Percentiles rank a stretch among this genome's conserved stretches.
These are phyloP conservation scores for Wallacemonas sp. DNA, from an alignment of 208 protist species.

Conservation along the genomic window DNA sequence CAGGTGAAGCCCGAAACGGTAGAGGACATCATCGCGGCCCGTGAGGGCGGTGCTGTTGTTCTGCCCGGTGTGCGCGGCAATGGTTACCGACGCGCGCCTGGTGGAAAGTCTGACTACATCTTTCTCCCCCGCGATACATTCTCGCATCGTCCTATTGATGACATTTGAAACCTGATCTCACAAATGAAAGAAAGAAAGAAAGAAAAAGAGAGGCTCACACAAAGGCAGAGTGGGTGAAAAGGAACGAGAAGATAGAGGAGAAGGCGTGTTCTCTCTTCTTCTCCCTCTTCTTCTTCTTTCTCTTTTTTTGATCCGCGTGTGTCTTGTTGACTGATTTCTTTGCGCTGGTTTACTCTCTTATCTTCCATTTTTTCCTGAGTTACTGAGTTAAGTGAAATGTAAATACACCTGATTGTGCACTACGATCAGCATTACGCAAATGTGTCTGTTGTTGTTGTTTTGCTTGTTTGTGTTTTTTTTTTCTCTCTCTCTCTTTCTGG, in stretches of 20 bases:
- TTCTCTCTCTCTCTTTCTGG: constrained; percentile 11
- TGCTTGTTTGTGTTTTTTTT: constrained; percentile 5
- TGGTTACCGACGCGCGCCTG: constrained; percentile 54
- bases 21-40: not conserved
- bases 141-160: constrained; percentile 34
- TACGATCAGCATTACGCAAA: not conserved
- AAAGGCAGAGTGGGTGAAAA: not conserved
- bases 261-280: constrained; percentile 8
- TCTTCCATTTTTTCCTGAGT: constrained; percentile 12
- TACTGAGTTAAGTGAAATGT: not conserved
- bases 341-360: constrained; percentile 20
- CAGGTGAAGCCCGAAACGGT: constrained; percentile 10
- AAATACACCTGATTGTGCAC: no score
- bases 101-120: constrained; percentile 56
- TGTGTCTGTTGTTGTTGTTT: not conserved
- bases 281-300: not conserved
- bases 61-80: constrained; percentile 54
- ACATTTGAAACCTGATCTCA: constrained; percentile 13
- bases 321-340: not conserved
- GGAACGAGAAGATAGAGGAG: constrained; percentile 14
- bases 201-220: constrained; percentile 3
- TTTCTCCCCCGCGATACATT: constrained; percentile 73
- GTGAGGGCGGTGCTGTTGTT: constrained; percentile 22
- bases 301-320: not conserved
- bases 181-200: constrained; percentile 18